A percentile compares a stretch with the other conserved stretches of the same genome.
Evolutionary conservation across 768 basidiomycete genomes (phyloP).

Genomic region (Mycena chlorophos): DNA sequence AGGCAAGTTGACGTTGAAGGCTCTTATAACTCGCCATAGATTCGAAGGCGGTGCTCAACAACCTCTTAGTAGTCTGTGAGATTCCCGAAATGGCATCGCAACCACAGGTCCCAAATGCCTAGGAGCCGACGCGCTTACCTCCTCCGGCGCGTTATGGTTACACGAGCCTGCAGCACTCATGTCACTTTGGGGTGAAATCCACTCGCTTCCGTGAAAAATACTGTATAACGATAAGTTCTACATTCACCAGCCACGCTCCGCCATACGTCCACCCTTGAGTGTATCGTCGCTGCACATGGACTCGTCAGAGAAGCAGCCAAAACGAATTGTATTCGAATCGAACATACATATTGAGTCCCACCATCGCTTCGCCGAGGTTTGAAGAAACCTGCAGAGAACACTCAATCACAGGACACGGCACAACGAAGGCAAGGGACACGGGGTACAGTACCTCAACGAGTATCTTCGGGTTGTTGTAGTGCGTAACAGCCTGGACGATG

Average conservation of each 20-base stretch:
- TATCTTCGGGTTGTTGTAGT: slow-evolving; percentile 91
- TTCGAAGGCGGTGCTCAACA: too few relatives aligned
- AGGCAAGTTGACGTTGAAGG: too few relatives aligned
- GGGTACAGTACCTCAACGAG: slow-evolving; percentile 77
- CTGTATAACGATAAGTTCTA: slow-evolving; percentile 10
- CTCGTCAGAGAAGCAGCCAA: neutral
- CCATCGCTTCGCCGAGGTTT: slow-evolving; percentile 89
- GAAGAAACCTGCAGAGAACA: slow-evolving; percentile 59
- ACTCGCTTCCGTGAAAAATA: neutral
- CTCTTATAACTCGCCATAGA: too few relatives aligned
- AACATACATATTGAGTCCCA: slow-evolving; percentile 85
- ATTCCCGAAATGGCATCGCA: too few relatives aligned
- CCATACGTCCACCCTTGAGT: slow-evolving; percentile 69
- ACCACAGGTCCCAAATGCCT: too few relatives aligned
- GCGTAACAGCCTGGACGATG: slow-evolving; percentile 96
- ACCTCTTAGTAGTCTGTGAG: too few relatives aligned
- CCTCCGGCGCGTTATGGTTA: too few relatives aligned
- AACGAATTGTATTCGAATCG: neutral
- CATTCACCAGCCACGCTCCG: slow-evolving; percentile 64
- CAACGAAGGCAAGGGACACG: slow-evolving; percentile 1
- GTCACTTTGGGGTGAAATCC: neutral
- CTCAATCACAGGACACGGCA: slow-evolving; percentile 10
- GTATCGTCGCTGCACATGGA: slow-evolving; percentile 52
- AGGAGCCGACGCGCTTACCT: too few relatives aligned
- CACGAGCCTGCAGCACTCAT: too few relatives aligned